Evolutionary conservation across 306 rosid species (phyloP).

Genomic region (Malus asiatica): DNA sequence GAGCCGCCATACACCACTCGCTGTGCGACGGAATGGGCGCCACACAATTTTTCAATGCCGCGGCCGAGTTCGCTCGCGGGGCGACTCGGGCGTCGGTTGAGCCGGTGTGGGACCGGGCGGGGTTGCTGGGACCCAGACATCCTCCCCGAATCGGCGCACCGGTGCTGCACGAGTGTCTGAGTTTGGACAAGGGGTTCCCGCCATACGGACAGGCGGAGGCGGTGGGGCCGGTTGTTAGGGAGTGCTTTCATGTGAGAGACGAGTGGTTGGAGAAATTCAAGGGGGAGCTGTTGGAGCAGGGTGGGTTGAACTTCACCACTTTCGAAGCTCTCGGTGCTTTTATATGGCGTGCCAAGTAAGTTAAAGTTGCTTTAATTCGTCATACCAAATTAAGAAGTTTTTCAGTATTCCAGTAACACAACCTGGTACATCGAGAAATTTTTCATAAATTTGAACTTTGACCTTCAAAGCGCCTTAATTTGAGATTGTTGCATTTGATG

Average conservation of each 20-base stretch:
- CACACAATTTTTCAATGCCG: slow-evolving; percentile 51
- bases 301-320: slow-evolving; percentile 59
- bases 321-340: slow-evolving; percentile 84
- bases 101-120: slow-evolving; percentile 55
- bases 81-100: slow-evolving; percentile 13
- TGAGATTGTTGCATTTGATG: too few relatives aligned
- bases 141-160: slow-evolving; percentile 39
- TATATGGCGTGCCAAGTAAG: slow-evolving; percentile 87
- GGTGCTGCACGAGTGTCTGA: slow-evolving; percentile 36
- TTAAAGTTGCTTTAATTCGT: too few relatives aligned
- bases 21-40: slow-evolving; percentile 79
- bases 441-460: too few relatives aligned
- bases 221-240: slow-evolving; percentile 33
- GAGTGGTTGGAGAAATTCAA: slow-evolving; percentile 48
- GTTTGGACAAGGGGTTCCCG: slow-evolving; percentile 31
- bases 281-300: slow-evolving; percentile 29
- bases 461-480: too few relatives aligned
- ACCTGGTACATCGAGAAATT: too few relatives aligned
- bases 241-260: slow-evolving; percentile 51
- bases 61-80: slow-evolving; percentile 83
- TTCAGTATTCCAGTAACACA: too few relatives aligned
- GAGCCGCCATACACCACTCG: slow-evolving; percentile 62
- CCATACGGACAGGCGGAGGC: slow-evolving; percentile 37
- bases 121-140: slow-evolving; percentile 43
- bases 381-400: too few relatives aligned